Percentiles rank a stretch among this genome's conserved stretches.
Evolutionary conservation across 192 early-diverging fungal genomes (phyloP).

Genomic region (Entophlyctis helioformis): DNA sequence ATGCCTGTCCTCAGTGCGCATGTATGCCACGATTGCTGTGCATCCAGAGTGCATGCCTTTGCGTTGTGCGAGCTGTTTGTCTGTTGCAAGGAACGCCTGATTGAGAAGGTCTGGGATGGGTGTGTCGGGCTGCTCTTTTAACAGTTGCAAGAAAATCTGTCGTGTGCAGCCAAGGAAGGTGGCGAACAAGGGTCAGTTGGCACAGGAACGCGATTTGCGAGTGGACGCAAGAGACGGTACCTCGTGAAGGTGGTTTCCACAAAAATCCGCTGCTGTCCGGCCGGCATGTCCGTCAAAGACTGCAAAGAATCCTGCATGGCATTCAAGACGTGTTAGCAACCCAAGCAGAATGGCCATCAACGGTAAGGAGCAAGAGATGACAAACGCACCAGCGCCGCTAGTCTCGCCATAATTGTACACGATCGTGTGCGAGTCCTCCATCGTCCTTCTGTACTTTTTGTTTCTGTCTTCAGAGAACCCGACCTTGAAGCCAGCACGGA

Average conservation of each 20-base stretch:
- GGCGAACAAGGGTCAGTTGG: too few relatives aligned
- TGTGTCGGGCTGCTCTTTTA: conserved; percentile 34
- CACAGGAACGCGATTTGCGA: too few relatives aligned
- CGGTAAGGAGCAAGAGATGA: neutral
- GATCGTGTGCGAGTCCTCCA: too few relatives aligned
- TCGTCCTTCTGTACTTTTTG: conserved; percentile 79
- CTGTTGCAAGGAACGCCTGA: conserved; percentile 67
- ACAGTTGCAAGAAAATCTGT: conserved; percentile 56
- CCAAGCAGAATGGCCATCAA: neutral
- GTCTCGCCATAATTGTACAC: too few relatives aligned
- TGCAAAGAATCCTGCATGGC: conserved; percentile 43
- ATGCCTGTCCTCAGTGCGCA: conserved; percentile 34
- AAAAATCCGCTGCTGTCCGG: conserved; percentile 89
- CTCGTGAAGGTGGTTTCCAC: conserved; percentile 75
- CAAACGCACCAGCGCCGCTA: neutral
- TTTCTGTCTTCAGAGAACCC: conserved; percentile 82
- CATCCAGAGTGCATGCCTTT: conserved; percentile 80
- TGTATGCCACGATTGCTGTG: conserved; percentile 77
- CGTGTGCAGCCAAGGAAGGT: neutral
- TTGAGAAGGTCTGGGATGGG: conserved; percentile 75
- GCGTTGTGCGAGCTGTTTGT: conserved; percentile 64
- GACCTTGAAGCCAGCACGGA: conserved; percentile 37
- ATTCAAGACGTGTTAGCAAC: neutral
- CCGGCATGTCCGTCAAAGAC: conserved; percentile 98
- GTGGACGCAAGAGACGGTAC: conserved; percentile 17